Base-by-base conservation (phyloP, 805 yeast species). In the Alloascoidea hylecoeti region DNA sequence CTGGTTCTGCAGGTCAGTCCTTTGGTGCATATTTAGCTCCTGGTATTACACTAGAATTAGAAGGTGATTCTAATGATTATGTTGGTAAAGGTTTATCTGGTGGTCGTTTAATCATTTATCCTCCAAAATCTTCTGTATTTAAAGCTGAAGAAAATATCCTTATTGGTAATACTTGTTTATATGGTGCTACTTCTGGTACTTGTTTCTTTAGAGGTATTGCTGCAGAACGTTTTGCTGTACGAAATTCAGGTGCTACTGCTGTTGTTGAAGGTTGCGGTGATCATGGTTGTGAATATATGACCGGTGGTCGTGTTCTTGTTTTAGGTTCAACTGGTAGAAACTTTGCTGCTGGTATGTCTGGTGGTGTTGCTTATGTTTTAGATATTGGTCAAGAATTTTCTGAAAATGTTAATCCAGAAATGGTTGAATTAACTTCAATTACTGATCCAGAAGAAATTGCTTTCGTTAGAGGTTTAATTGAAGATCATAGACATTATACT, bases 261-360 rank as follows among this genome's bases (percentile, higher is more conserved):
- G 96, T 92, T 44, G 86, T 85, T 47, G 98, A 89, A 62, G 96
- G 95, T 54, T 78, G 83, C 46, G 98, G 98, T 66, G 96, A 89
- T 59, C 96, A 89, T 58, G 98, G 98, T 38, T 89, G 96, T 65
- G 98, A 89, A 64, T 89, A 89, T 64, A 89, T 89, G 98, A 88
- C 97, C 49, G 97, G 98, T 58, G 98, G 98, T 57, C 76, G 97
- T 51, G 95, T 92, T 44, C 85, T 89, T 54, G 86, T 89, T 36
- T 71, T 89, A 48, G 95, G 96, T 35, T 63, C 76, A 42, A 83
- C 95, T 50, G 96, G 95, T 42, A 75, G 96, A 45, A 79, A 86
- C 67, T 82, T 82, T 57, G 96, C 77, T 43, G 95, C 98, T 40
- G 98, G 98, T 68, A 92, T 92, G 81, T 88, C 96, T 50, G 98